Percentiles rank a stretch among this genome's conserved stretches.
These are phyloP conservation scores for Sonneratia alba DNA, from an alignment of 345 rosid genomes.

Conservation along the genomic window DNA sequence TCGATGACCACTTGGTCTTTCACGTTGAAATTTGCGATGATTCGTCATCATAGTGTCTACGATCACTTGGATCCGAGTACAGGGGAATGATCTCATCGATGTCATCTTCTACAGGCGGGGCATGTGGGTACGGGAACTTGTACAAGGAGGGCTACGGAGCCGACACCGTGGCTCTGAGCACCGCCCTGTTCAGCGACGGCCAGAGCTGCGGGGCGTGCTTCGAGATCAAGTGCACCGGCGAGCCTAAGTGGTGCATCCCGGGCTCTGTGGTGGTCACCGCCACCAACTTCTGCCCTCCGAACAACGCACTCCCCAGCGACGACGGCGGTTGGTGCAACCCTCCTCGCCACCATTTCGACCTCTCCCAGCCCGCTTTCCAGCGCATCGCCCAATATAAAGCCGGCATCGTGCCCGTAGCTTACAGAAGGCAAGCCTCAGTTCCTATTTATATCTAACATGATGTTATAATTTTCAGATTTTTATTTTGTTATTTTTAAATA, in stretches of 20 bases:
- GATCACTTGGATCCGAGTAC: no score
- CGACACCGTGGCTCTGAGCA: conserved; percentile 55
- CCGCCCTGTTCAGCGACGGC: conserved; percentile 52
- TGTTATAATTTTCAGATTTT: no score
- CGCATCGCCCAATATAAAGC: conserved; percentile 48
- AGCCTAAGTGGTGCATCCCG: conserved; percentile 47
- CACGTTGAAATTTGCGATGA: no score
- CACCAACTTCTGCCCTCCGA: conserved; percentile 60
- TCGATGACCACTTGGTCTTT: no score
- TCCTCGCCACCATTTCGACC: conserved; percentile 56
- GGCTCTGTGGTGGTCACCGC: conserved; percentile 47
- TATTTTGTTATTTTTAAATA: no score
- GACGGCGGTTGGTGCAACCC: conserved; percentile 68
- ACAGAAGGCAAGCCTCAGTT: conserved; percentile 30
- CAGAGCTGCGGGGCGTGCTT: conserved; percentile 59
- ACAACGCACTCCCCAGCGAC: conserved; percentile 38
- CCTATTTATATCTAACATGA: no score
- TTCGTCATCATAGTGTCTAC: no score
- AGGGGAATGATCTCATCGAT: no score
- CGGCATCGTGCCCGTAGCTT: conserved; percentile 52
- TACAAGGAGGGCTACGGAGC: conserved; percentile 57
- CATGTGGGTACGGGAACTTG: conserved; percentile 60
- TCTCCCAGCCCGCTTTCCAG: conserved; percentile 51
- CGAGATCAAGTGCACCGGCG: conserved; percentile 44
- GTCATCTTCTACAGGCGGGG: conserved; percentile 37